phyloP scores from a whole-genome alignment of 306 rosid genomes.

The Clitoria ternatea region DNA sequence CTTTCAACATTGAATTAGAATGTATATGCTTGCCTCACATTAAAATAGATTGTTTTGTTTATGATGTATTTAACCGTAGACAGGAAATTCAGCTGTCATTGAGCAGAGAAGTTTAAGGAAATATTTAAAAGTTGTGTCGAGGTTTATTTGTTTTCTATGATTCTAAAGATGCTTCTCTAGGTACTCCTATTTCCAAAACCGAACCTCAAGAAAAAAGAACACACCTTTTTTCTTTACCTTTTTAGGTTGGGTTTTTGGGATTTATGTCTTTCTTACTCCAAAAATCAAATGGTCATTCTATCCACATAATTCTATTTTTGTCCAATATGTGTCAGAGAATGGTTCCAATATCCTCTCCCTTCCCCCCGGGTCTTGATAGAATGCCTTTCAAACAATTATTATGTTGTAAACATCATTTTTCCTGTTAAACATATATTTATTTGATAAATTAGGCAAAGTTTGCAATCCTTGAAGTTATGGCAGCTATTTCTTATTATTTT shows the following conservation, averaged over 20 bases:
- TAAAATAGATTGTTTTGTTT: not conserved
- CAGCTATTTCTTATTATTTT: not conserved
- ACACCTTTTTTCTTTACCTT: not conserved
- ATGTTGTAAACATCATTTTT: not conserved
- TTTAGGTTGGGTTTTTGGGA: not conserved
- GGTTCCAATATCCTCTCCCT: not conserved
- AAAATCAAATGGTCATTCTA: not conserved
- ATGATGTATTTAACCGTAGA: not conserved
- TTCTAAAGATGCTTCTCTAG: slow-evolving; percentile 13
- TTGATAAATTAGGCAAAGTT: not conserved
- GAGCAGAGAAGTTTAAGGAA: slow-evolving; percentile 10
- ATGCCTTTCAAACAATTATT: not conserved
- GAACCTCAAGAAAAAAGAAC: not conserved
- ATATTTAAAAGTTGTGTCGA: not conserved
- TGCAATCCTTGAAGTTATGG: not conserved
- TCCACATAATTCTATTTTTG: not conserved
- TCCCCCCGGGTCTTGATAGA: not conserved
- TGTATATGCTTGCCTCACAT: not conserved
- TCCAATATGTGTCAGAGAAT: not conserved
- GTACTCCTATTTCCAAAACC: not conserved
- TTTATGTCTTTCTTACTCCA: not conserved
- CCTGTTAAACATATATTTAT: not conserved
- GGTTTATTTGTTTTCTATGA: slow-evolving; percentile 13
- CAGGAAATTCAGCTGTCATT: not conserved
- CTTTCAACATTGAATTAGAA: not conserved